Evolutionary conservation across 2,329 filamentous ascomycete genomes (phyloP).

Genomic region (Aureobasidium sp.): DNA sequence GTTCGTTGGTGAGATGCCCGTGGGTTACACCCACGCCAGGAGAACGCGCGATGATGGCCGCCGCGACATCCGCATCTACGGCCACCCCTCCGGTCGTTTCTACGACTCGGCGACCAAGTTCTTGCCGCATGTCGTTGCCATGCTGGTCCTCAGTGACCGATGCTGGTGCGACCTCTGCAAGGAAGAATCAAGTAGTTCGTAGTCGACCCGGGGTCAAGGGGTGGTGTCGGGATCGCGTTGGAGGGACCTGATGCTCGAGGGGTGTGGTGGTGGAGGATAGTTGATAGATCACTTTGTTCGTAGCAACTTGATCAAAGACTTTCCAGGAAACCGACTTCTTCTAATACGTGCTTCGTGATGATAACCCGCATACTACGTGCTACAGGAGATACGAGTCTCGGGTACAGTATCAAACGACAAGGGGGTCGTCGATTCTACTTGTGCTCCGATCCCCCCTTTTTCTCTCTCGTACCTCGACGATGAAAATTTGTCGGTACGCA

Average conservation of each 20-base stretch:
- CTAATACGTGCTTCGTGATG: neutral
- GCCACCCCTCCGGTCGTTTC: neutral
- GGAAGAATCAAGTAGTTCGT: no score
- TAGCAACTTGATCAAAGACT: neutral
- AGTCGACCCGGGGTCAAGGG: neutral
- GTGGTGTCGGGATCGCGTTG: neutral
- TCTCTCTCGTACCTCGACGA: neutral
- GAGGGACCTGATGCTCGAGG: neutral
- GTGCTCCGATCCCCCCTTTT: neutral
- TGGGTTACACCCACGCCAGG: neutral
- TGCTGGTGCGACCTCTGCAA: neutral
- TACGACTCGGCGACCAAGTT: neutral
- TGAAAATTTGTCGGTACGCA: neutral
- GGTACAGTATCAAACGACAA: neutral
- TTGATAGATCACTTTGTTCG: neutral
- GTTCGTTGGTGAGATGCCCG: neutral
- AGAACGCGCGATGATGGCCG: neutral
- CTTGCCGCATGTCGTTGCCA: neutral
- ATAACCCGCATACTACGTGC: no score
- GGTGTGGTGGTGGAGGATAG: neutral
- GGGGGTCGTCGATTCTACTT: neutral
- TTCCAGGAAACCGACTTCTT: neutral
- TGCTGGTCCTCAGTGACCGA: neutral
- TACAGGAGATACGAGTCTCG: no score
- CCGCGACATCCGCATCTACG: neutral